phyloP scores from a whole-genome alignment of 2,329 filamentous ascomycete species.

The Periconia sp. region DNA sequence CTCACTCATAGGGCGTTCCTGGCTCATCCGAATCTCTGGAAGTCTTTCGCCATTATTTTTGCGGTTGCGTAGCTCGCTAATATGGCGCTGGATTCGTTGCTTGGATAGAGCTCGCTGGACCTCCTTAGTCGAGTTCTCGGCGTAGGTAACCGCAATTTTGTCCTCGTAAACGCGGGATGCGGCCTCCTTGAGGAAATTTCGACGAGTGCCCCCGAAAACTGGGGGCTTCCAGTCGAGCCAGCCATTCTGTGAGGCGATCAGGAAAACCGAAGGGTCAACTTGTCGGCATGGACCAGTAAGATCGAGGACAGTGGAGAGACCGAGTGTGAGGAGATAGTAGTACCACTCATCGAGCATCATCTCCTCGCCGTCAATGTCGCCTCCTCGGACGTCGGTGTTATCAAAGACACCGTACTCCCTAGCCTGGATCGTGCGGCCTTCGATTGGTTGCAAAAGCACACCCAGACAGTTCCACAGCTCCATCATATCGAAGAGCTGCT shows the following conservation, averaged over 20 bases:
- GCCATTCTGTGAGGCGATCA: conserved; percentile 59
- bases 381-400: conserved; percentile 50
- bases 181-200: conserved; percentile 66
- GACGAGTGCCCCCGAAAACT: conserved; percentile 53
- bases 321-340: conserved; percentile 64
- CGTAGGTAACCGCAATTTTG: conserved; percentile 47
- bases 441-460: conserved; percentile 61
- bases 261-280: conserved; percentile 55
- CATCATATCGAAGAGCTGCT: conserved; percentile 68
- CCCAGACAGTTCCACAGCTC: conserved; percentile 69
- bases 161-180: conserved; percentile 66
- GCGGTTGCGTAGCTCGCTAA: conserved; percentile 49
- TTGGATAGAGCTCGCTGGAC: conserved; percentile 49
- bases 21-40: conserved; percentile 45
- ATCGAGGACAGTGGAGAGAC: conserved; percentile 61
- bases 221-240: conserved; percentile 63
- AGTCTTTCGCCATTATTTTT: conserved; percentile 43
- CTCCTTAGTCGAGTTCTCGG: conserved; percentile 41
- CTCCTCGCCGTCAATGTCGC: conserved; percentile 60
- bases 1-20: conserved; percentile 49
- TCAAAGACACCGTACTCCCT: conserved; percentile 63
- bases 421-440: conserved; percentile 61
- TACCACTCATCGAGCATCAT: conserved; percentile 67
- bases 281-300: conserved; percentile 52
- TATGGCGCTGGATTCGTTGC: conserved; percentile 50